Evolutionary conservation across 129 eudicot species (phyloP).

Genomic region (Saposhnikovia divaricata): DNA sequence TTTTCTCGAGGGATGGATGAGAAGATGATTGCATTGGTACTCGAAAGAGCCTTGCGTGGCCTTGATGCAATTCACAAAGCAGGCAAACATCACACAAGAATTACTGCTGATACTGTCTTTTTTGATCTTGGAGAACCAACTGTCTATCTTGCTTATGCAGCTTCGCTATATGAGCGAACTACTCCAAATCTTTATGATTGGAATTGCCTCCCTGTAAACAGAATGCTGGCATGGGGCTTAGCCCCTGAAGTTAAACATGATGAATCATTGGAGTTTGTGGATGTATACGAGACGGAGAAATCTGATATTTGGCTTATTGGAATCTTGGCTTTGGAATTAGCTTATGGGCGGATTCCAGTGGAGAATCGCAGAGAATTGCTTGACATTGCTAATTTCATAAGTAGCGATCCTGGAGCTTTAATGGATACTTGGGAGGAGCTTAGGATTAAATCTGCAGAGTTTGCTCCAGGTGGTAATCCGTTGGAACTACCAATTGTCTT

Average conservation of each 20-base stretch:
- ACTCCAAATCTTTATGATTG: background rate
- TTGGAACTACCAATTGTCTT: background rate
- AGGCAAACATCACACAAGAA: background rate
- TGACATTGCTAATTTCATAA: background rate
- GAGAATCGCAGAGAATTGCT: constrained; percentile 3
- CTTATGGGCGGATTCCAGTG: constrained; percentile 1
- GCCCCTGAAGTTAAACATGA: constrained; percentile 7
- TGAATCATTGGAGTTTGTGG: background rate
- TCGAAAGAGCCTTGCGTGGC: background rate
- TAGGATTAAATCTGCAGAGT: background rate
- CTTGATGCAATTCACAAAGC: background rate
- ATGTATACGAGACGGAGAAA: background rate
- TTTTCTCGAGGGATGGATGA: background rate
- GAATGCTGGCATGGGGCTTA: constrained; percentile 8
- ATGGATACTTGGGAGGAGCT: background rate
- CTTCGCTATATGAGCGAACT: constrained; percentile 1
- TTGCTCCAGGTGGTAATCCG: background rate
- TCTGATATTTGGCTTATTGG: constrained; percentile 12
- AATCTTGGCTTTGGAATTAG: background rate
- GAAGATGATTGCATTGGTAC: background rate
- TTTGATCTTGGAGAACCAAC: too few relatives aligned
- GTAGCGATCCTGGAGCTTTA: background rate
- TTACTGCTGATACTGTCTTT: constrained; percentile 1
- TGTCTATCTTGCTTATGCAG: background rate
- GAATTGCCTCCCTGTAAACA: background rate